A percentile compares a stretch with the other conserved stretches of the same genome.
Evolutionary conservation across 192 early-diverging fungal species (phyloP).

Genomic region (Coemansia sp.): DNA sequence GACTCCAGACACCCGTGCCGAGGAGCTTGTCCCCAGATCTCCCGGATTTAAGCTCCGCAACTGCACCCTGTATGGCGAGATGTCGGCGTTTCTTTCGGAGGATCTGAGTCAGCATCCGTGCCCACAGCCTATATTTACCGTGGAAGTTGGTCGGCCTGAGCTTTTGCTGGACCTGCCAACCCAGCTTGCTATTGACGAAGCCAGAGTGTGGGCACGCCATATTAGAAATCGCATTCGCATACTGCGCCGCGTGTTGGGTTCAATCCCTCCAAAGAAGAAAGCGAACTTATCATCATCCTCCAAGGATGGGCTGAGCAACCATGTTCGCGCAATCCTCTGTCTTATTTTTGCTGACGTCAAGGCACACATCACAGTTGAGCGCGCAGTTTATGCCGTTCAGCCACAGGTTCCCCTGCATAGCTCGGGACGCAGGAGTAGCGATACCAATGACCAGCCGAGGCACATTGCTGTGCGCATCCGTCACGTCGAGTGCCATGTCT

Average conservation of each 20-base stretch:
- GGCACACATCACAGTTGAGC: constrained; percentile 36
- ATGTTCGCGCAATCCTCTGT: constrained; percentile 29
- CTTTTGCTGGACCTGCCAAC: constrained; percentile 37
- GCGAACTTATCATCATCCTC: neutral
- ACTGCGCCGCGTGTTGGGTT: constrained; percentile 15
- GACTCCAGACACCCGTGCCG: constrained; percentile 48
- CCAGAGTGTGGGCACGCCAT: constrained; percentile 23
- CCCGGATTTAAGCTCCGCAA: constrained; percentile 38
- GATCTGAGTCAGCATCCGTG: constrained; percentile 40
- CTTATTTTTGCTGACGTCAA: constrained; percentile 48
- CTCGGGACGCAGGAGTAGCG: neutral
- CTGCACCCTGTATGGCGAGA: constrained; percentile 44
- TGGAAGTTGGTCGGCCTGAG: constrained; percentile 42
- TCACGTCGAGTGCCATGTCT: constrained; percentile 40
- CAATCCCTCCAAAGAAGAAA: neutral
- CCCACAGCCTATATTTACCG: constrained; percentile 39
- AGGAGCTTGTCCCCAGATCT: constrained; percentile 29
- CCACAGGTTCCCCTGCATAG: constrained; percentile 18
- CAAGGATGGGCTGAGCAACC: constrained; percentile 10
- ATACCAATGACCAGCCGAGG: neutral
- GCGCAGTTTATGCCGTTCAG: constrained; percentile 39
- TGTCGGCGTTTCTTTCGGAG: constrained; percentile 54
- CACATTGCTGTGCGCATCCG: constrained; percentile 33
- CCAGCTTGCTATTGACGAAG: constrained; percentile 46
- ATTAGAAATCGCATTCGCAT: constrained; percentile 17